These are phyloP conservation scores for Monosporascus cannonballus DNA, from an alignment of 2,329 filamentous ascomycete genomes.

Conservation along the genomic window DNA sequence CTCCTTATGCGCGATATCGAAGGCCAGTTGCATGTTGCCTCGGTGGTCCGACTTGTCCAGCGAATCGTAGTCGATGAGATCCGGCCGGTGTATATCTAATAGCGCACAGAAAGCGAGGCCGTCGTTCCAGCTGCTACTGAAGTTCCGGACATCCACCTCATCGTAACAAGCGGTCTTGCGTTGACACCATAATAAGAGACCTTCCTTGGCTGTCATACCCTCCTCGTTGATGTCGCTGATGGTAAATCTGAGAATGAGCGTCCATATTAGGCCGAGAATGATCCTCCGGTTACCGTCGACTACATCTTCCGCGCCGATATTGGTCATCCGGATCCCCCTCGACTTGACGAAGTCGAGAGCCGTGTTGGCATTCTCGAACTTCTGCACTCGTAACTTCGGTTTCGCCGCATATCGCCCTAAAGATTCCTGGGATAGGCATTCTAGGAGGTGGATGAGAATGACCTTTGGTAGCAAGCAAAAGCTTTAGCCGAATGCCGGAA, in stretches of 20 bases:
- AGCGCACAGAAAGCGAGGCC: conserved; percentile 94
- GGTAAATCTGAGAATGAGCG: conserved; percentile 92
- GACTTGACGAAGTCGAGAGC: conserved; percentile 89
- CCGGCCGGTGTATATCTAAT: conserved; percentile 92
- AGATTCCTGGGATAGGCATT: conserved; percentile 90
- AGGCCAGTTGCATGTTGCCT: conserved; percentile 96
- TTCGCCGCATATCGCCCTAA: conserved; percentile 95
- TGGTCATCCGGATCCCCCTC: conserved; percentile 92
- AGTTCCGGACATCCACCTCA: conserved; percentile 91
- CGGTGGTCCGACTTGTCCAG: conserved; percentile 91
- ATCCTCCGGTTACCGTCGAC: conserved; percentile 98
- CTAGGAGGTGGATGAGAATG: conserved; percentile 91
- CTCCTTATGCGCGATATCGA: conserved; percentile 91
- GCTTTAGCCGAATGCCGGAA: conserved; percentile 9
- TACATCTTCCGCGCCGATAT: conserved; percentile 96
- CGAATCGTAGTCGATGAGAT: conserved; percentile 93
- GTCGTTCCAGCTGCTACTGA: conserved; percentile 95
- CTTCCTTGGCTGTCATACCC: conserved; percentile 96
- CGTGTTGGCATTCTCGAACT: conserved; percentile 96
- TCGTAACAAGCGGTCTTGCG: conserved; percentile 98
- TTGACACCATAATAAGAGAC: conserved; percentile 93
- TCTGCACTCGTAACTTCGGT: conserved; percentile 91
- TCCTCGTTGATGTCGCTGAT: conserved; percentile 99
- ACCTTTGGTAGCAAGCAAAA: conserved; percentile 49
- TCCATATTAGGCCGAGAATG: conserved; percentile 96